Base-by-base conservation (phyloP, 345 rosid genomes). In the Brassica cretica region DNA sequence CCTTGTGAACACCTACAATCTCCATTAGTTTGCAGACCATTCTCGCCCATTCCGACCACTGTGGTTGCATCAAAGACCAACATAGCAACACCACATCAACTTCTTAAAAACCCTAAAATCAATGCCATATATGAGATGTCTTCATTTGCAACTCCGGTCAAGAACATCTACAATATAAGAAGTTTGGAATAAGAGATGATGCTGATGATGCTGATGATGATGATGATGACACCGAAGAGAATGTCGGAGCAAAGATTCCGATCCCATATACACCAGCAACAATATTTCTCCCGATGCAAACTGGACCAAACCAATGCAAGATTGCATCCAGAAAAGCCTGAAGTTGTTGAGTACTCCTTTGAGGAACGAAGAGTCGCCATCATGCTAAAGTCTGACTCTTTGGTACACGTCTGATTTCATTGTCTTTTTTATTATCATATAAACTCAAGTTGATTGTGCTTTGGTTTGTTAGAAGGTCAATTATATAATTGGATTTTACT, bases 341-440 rank as follows among this genome's bases (percentile, higher is more conserved):
- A 84, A 41, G 88, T 81, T 49, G 81, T 85, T 9, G 99, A 93
- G 51, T 90, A 90, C 73, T 93, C 97, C 5, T 93, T 93, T 6
- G 94, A 95, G 84, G 99, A 95, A 84, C 83, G 85, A 83, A 87
- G 97, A 79, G 90, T 91, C 18, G 97, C 96, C 44, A 89, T 86
- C 71, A 73, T 87, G 80, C 81, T 87, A 79, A 87, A 90, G 30
- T 65, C 87, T 11, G 83, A 82, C 59, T 64, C 87, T 15, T 58
- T 80, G 67, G 81, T 87, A 74, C 86, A 81, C 71, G 91, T 82
- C 70, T 88, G 86, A 88, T 61, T 73, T 62, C 41, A 60, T 14
- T 51, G 14, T 60, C 9, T 12, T 14, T 46, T 11, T 46, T 46
- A 4, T 46, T 46, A 37, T 46, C 32, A 37, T 63, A 10, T 29